A percentile compares a stretch with the other conserved stretches of the same genome.
Evolutionary conservation across 306 rosid genomes (phyloP).

Genomic region (Mucuna pruriens): DNA sequence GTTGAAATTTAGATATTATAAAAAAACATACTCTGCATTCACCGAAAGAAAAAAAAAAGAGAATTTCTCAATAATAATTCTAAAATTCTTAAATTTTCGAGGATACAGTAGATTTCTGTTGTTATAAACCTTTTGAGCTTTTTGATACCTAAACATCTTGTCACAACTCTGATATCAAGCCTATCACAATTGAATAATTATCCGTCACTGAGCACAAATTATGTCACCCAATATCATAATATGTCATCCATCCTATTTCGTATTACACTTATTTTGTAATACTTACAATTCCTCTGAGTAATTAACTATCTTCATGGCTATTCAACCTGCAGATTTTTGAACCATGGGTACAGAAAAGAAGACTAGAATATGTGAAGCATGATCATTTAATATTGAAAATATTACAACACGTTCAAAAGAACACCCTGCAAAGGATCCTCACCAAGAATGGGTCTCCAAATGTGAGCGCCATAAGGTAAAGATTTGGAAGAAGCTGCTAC

Average conservation of each 20-base stretch:
- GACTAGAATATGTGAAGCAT: constrained; percentile 45
- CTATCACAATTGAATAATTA: not conserved
- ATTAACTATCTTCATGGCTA: not conserved
- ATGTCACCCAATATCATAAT: not conserved
- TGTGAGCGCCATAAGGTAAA: constrained; percentile 43
- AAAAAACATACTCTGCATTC: too few relatives aligned
- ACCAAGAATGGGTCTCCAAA: constrained; percentile 42
- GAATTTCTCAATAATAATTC: too few relatives aligned
- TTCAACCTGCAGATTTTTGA: constrained; percentile 40
- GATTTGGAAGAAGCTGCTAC: not conserved
- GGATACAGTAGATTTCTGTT: too few relatives aligned
- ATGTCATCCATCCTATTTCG: not conserved
- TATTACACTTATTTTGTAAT: not conserved
- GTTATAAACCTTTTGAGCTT: too few relatives aligned
- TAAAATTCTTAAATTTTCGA: too few relatives aligned
- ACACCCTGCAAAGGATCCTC: constrained; percentile 42
- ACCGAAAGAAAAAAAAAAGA: too few relatives aligned
- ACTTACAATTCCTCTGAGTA: not conserved
- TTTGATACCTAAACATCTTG: too few relatives aligned
- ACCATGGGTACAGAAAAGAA: constrained; percentile 48
- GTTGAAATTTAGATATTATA: too few relatives aligned
- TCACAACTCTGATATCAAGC: not conserved
- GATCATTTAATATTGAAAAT: constrained; percentile 37
- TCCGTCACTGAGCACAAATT: not conserved
- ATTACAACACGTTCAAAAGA: constrained; percentile 37